phyloP scores from a whole-genome alignment of 164 flowering plant species.

The Annona cherimola region DNA sequence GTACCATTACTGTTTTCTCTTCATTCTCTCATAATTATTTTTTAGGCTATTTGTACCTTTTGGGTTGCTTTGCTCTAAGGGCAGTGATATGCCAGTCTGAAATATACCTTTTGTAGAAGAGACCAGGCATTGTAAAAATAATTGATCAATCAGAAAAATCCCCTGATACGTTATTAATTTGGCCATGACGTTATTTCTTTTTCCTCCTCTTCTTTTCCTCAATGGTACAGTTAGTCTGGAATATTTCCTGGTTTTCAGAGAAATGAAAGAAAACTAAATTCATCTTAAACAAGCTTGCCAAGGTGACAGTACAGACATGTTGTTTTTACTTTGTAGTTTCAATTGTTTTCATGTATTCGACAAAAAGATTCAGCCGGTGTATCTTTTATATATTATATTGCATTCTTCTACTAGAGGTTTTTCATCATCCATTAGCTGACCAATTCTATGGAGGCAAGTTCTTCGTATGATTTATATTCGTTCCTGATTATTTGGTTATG shows the following conservation, averaged over 20 bases:
- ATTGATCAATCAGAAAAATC: background rate
- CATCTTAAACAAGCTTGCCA: background rate
- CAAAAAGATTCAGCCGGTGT: too few relatives aligned
- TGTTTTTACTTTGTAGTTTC: too few relatives aligned
- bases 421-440: too few relatives aligned
- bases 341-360: too few relatives aligned
- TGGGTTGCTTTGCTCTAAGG: background rate
- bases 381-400: too few relatives aligned
- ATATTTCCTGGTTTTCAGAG: background rate
- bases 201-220: background rate
- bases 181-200: background rate
- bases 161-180: background rate
- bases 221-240: background rate
- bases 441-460: too few relatives aligned
- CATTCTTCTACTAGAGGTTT: too few relatives aligned
- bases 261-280: background rate
- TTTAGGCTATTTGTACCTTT: background rate
- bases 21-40: background rate
- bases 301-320: background rate
- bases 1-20: background rate
- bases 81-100: background rate
- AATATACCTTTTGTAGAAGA: background rate
- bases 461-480: too few relatives aligned
- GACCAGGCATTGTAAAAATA: background rate
- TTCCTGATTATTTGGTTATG: too few relatives aligned